Evolutionary conservation across 768 basidiomycete species (phyloP).

Genomic region (Ramaria sp.): DNA sequence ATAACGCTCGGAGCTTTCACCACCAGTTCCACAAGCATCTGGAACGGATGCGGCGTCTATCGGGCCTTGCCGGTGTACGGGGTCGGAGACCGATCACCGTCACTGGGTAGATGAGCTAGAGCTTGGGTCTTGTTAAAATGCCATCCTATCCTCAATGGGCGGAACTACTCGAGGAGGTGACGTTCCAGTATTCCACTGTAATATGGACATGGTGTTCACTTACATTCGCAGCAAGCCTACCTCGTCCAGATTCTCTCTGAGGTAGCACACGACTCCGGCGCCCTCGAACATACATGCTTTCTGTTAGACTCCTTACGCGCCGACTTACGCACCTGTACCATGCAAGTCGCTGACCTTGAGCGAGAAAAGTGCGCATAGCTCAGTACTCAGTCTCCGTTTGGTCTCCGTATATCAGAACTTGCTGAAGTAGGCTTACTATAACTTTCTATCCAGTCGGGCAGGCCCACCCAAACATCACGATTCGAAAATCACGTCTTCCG

Average conservation of each 20-base stretch:
- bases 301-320: not conserved
- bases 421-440: not conserved
- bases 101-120: too few species aligned
- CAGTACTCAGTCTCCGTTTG: not conserved
- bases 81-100: too few species aligned
- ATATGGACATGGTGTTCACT: not conserved
- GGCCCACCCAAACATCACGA: not conserved
- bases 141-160: not conserved
- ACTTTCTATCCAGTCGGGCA: not conserved
- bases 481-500: not conserved
- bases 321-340: not conserved
- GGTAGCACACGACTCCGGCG: not conserved
- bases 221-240: not conserved
- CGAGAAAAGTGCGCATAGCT: not conserved
- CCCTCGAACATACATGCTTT: not conserved
- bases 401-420: not conserved
- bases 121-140: not conserved
- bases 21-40: too few species aligned
- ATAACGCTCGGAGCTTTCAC: too few species aligned
- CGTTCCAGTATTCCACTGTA: not conserved
- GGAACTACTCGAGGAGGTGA: not conserved
- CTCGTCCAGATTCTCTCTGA: conserved; percentile 1
- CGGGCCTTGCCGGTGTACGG: too few species aligned
- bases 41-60: too few species aligned
- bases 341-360: conserved; percentile 1